These are phyloP conservation scores for Cladosporium sp. DNA, from an alignment of 2,329 filamentous ascomycete genomes.

Conservation along the genomic window DNA sequence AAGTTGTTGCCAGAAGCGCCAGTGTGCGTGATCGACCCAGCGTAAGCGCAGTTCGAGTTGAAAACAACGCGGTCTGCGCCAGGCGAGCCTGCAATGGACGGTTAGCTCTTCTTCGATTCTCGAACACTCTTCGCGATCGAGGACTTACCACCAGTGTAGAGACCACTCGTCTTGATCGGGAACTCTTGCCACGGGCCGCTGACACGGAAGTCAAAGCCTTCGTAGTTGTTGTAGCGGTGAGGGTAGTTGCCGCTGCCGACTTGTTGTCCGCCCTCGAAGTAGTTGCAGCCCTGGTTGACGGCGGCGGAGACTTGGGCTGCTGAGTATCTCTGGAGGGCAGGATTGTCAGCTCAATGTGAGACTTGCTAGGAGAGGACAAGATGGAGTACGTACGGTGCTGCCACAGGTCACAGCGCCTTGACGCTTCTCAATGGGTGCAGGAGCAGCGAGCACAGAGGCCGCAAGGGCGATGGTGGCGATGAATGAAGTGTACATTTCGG, in stretches of 20 bases:
- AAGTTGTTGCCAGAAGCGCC: constrained; percentile 69
- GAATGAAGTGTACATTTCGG: constrained; percentile 34
- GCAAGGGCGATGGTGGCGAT: constrained; percentile 32
- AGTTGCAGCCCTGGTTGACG: constrained; percentile 52
- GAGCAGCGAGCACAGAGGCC: constrained; percentile 30
- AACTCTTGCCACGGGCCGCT: constrained; percentile 64
- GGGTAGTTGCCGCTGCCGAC: constrained; percentile 40
- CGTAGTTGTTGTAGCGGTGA: constrained; percentile 40
- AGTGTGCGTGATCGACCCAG: constrained; percentile 69
- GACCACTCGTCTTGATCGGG: constrained; percentile 52
- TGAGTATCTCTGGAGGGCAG: constrained; percentile 47
- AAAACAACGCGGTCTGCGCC: constrained; percentile 69
- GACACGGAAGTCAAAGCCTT: constrained; percentile 62
- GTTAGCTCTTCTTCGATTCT: background rate
- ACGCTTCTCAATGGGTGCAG: constrained; percentile 37
- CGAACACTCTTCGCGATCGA: background rate
- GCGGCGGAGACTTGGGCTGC: constrained; percentile 52
- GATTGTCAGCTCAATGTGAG: background rate
- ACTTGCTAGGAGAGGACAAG: constrained; percentile 3
- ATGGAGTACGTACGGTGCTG: constrained; percentile 29
- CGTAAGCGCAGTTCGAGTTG: constrained; percentile 56
- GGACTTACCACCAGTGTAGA: constrained; percentile 56
- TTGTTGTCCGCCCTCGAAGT: constrained; percentile 42
- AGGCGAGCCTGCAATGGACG: constrained; percentile 50
- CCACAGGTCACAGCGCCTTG: constrained; percentile 57